phyloP scores from a whole-genome alignment of 1,139 yeast species.

The Zhuliangozyma parablackwelliae region DNA sequence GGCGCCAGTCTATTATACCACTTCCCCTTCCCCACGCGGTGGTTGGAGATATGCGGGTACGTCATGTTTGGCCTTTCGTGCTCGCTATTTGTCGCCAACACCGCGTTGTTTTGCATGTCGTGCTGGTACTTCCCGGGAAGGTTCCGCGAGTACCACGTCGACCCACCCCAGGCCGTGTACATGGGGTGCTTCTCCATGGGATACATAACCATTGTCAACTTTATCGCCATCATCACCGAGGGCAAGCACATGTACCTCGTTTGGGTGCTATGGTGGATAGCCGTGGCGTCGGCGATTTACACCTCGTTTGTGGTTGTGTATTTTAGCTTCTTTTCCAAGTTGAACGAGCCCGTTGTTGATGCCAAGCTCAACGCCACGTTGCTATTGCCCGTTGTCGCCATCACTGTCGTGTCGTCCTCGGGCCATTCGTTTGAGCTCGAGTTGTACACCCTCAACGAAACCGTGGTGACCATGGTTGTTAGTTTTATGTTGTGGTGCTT shows the following conservation, averaged over 20 bases:
- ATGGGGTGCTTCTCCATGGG: constrained; percentile 85
- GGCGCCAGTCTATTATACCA: constrained; percentile 53
- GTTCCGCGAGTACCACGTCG: constrained; percentile 30
- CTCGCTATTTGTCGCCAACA: constrained; percentile 40
- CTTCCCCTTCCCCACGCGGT: constrained; percentile 60
- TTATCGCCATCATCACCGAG: constrained; percentile 36
- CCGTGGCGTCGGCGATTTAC: constrained; percentile 46
- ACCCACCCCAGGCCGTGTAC: constrained; percentile 51
- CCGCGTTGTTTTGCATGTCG: constrained; percentile 14
- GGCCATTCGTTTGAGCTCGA: constrained; percentile 51
- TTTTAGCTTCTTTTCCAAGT: constrained; percentile 36
- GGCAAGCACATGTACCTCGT: constrained; percentile 13
- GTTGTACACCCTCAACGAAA: constrained; percentile 37
- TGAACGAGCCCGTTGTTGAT: constrained; percentile 15
- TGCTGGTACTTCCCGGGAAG: constrained; percentile 32
- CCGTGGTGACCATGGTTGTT: constrained; percentile 50
- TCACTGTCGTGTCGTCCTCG: constrained; percentile 68
- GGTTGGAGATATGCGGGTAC: constrained; percentile 58
- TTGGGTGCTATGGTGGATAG: constrained; percentile 20
- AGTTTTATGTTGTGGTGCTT: constrained; percentile 62
- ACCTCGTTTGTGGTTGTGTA: constrained; percentile 54
- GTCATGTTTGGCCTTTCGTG: constrained; percentile 54
- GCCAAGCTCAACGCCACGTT: constrained; percentile 36
- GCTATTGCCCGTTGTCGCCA: constrained; percentile 68
- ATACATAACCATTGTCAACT: constrained; percentile 57